Evolutionary conservation across 495 filamentous ascomycete species (phyloP), one percentile per base, ranked within the genome.

Genomic region (Xylaria palmicola): DNA sequence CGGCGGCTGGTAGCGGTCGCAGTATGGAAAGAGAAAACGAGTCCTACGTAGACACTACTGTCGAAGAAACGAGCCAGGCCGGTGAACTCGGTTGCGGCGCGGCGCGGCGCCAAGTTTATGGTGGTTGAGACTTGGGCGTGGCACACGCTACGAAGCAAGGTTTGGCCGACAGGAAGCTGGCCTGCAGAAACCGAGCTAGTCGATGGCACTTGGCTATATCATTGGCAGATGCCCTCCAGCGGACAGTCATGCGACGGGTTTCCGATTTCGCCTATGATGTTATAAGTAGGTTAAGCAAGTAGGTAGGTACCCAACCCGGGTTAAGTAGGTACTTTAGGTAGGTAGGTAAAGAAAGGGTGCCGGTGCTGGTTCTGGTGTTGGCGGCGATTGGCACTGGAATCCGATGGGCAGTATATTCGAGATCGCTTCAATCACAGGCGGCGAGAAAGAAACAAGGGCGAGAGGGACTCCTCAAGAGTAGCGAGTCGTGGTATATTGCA

Each of bases 201-300:
- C 39, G 49, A 36, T 44, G 39, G 30, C 41, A n/a, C 59, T 61
- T 30, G 58, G 58, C 58, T 53, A 29, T 50, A 19, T 61, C 59
- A 61, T 61, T 61, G 59, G 59, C 24, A 52, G 44, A 37, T 10
- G 24, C 17, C 32, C 13, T 32, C 22, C 13, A 36, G 47, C 37
- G 32, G 45, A 40, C 17, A 19, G 56, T 26, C 27, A 44, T 60
- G 57, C 57, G 57, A 59, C 37, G 45, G 32, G 30, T 59, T n/a
- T n/a, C n/a, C 56, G 58, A 47, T 13, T 49, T 44, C 27, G 43
- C 29, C 55, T 44, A 34, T 30, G 55, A 48, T 19, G 43, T 20
- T 40, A 7, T 29, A 19, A 12, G 51, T 12, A 50, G 15, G n/a
- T 6, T 2, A 6, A 17, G n/a, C 2, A 41, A 1, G n/a, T n/a